These are phyloP conservation scores for Aspergillus oerlinghausenensis DNA, from an alignment of 2,329 filamentous ascomycete species.

Conservation along the genomic window DNA sequence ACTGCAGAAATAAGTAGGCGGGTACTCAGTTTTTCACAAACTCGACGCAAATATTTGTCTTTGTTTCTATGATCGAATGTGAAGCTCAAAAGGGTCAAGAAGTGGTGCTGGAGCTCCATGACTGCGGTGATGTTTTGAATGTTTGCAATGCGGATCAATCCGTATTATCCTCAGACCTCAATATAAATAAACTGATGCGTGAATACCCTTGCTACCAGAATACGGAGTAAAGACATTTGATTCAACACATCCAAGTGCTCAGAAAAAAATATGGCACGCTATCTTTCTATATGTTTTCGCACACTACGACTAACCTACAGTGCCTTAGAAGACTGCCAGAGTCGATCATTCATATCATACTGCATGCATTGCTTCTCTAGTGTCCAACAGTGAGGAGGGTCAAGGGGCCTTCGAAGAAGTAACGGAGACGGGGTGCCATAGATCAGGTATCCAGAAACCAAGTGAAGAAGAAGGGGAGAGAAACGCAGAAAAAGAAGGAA, in stretches of 20 bases:
- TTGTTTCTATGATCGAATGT: neutral
- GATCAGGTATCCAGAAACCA: constrained; percentile 18
- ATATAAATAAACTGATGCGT: neutral
- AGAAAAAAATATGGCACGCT: neutral
- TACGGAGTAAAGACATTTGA: neutral
- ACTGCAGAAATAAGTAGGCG: neutral
- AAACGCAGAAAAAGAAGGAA: constrained; percentile 12
- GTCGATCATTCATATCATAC: neutral
- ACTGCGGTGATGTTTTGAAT: constrained; percentile 15
- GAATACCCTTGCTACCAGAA: neutral
- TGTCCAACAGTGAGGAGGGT: constrained; percentile 2
- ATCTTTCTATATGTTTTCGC: neutral
- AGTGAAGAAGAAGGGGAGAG: constrained; percentile 7
- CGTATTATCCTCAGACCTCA: too few species aligned
- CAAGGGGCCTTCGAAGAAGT: constrained; percentile 9
- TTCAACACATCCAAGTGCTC: neutral
- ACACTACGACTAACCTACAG: neutral
- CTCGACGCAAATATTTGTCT: neutral
- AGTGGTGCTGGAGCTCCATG: neutral
- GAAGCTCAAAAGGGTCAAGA: neutral
- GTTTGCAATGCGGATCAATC: constrained; percentile 13
- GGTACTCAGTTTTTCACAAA: neutral
- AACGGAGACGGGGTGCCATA: constrained; percentile 16
- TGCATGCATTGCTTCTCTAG: neutral
- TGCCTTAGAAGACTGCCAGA: neutral